Evolutionary conservation across 2,329 filamentous ascomycete species (phyloP).

Genomic region (Penicillium brevicompactum): DNA sequence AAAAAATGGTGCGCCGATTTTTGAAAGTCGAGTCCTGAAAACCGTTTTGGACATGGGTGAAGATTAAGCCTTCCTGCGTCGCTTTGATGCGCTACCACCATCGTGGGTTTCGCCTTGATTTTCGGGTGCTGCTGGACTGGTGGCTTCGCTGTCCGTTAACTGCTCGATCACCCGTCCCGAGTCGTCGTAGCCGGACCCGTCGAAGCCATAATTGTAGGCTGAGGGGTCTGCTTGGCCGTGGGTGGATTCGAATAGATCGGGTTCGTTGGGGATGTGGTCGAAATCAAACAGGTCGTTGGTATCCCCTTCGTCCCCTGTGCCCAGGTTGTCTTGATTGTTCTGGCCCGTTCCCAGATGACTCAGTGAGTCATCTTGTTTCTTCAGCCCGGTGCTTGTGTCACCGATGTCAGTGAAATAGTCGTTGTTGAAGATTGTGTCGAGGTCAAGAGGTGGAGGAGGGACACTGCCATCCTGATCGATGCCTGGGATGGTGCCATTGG

Average conservation of each 20-base stretch:
- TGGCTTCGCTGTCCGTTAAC: slow-evolving; percentile 47
- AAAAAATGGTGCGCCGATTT: background rate
- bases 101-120: slow-evolving; percentile 22
- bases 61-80: slow-evolving; percentile 36
- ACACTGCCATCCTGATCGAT: slow-evolving; percentile 51
- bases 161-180: slow-evolving; percentile 44
- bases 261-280: slow-evolving; percentile 38
- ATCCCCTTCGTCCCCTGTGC: slow-evolving; percentile 28
- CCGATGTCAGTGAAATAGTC: slow-evolving; percentile 55
- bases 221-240: slow-evolving; percentile 25
- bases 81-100: slow-evolving; percentile 32
- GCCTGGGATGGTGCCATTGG: slow-evolving; percentile 76
- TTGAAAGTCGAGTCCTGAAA: background rate
- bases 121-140: slow-evolving; percentile 43
- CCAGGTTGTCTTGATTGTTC: slow-evolving; percentile 19
- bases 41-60: background rate
- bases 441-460: slow-evolving; percentile 52
- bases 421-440: slow-evolving; percentile 61
- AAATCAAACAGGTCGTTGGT: slow-evolving; percentile 47
- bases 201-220: slow-evolving; percentile 39
- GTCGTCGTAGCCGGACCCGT: slow-evolving; percentile 29
- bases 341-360: slow-evolving; percentile 16
- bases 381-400: slow-evolving; percentile 34
- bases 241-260: slow-evolving; percentile 35
- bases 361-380: slow-evolving; percentile 23